phyloP scores from a whole-genome alignment of 2,329 filamentous ascomycete genomes.

The Cytospora mali region DNA sequence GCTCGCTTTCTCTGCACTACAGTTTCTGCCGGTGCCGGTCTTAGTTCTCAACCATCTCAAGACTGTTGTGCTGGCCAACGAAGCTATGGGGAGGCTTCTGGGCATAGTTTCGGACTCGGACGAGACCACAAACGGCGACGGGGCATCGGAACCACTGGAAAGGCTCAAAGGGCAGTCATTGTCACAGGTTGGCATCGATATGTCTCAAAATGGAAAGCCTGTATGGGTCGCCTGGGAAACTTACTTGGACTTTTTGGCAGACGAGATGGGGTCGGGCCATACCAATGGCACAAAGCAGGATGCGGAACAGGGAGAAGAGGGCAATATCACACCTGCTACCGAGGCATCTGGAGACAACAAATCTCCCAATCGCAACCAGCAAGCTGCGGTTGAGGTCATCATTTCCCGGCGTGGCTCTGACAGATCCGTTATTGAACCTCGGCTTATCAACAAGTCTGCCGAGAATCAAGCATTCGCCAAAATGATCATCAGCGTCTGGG shows the following conservation, averaged over 20 bases:
- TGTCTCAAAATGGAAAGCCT: slow-evolving; percentile 67
- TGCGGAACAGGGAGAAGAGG: not conserved
- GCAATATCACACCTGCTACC: slow-evolving; percentile 14
- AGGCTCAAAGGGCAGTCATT: slow-evolving; percentile 66
- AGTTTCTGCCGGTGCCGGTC: slow-evolving; percentile 73
- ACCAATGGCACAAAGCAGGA: slow-evolving; percentile 29
- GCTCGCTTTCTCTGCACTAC: slow-evolving; percentile 68
- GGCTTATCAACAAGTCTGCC: slow-evolving; percentile 40
- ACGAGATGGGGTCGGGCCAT: slow-evolving; percentile 42
- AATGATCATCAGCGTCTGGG: slow-evolving; percentile 78
- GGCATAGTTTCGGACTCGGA: slow-evolving; percentile 54
- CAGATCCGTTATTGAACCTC: slow-evolving; percentile 42
- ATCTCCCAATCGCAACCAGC: slow-evolving; percentile 24
- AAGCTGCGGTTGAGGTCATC: slow-evolving; percentile 69
- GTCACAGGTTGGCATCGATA: slow-evolving; percentile 71
- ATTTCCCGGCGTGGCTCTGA: slow-evolving; percentile 55
- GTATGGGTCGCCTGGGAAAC: slow-evolving; percentile 62
- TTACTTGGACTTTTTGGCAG: slow-evolving; percentile 57
- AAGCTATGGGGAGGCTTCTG: slow-evolving; percentile 72
- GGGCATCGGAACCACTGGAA: slow-evolving; percentile 54
- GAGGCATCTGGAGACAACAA: slow-evolving; percentile 19
- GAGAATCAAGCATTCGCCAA: slow-evolving; percentile 60
- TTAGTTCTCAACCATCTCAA: slow-evolving; percentile 70
- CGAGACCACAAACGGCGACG: slow-evolving; percentile 41
- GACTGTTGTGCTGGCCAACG: slow-evolving; percentile 73